Percentiles rank a stretch among this genome's conserved stretches.
Evolutionary conservation across 2,329 filamentous ascomycete species (phyloP).

Genomic region (Thielaviopsis musarum): DNA sequence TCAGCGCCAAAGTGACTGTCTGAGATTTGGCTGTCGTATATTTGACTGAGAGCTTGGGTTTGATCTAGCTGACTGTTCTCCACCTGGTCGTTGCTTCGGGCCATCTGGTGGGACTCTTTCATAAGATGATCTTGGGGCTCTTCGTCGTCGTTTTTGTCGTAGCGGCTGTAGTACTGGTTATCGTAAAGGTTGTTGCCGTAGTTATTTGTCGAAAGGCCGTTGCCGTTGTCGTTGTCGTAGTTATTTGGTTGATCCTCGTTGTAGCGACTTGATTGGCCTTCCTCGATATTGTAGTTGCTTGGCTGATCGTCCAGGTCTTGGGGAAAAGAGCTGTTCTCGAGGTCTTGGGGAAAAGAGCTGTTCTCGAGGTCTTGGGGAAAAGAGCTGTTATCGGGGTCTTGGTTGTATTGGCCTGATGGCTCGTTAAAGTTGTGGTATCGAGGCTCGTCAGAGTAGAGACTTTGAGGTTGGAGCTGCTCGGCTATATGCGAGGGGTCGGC

Average conservation of each 20-base stretch:
- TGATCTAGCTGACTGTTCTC: neutral
- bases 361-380: neutral
- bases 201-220: neutral
- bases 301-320: neutral
- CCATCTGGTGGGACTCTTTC: no score
- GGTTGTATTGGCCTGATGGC: neutral
- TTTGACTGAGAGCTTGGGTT: neutral
- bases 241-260: neutral
- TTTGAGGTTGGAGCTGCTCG: neutral
- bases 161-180: neutral
- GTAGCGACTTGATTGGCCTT: neutral
- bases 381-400: neutral
- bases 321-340: neutral
- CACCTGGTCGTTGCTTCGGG: neutral
- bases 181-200: neutral
- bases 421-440: neutral
- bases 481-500: constrained; percentile 1
- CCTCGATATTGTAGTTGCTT: neutral
- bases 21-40: neutral
- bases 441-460: constrained; percentile 4
- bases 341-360: neutral
- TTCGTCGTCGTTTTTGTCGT: neutral
- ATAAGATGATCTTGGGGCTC: no score
- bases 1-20: constrained; percentile 2
- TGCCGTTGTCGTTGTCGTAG: neutral